A percentile compares a stretch with the other conserved stretches of the same genome.
Evolutionary conservation across 805 yeast species (phyloP).

Genomic region (Dipodascopsis uninucleata): DNA sequence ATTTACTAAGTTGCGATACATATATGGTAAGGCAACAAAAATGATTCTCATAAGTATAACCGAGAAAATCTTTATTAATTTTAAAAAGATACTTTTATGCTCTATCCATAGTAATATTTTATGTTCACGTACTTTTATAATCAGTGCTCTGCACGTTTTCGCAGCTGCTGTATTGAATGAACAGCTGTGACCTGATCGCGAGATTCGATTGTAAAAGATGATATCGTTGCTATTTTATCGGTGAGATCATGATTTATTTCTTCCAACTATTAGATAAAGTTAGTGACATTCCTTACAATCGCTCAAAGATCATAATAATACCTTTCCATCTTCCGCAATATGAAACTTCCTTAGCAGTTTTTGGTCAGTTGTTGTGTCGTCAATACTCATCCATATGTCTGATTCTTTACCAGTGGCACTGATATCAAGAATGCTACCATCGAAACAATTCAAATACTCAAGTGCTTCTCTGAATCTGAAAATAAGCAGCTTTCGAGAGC

Average conservation of each 20-base stretch:
- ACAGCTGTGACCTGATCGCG: slow-evolving; percentile 47
- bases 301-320: slow-evolving; percentile 9
- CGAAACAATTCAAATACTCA: slow-evolving; percentile 32
- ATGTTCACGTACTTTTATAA: slow-evolving; percentile 1
- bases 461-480: slow-evolving; percentile 25
- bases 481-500: slow-evolving; percentile 8
- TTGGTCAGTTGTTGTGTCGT: slow-evolving; percentile 30
- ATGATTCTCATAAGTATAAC: background rate
- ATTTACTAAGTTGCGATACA: background rate
- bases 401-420: slow-evolving; percentile 33
- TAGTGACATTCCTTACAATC: slow-evolving; percentile 22
- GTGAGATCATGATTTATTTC: slow-evolving; percentile 27
- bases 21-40: background rate
- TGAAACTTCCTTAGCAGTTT: slow-evolving; percentile 31
- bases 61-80: background rate
- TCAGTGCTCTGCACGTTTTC: slow-evolving; percentile 57
- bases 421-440: slow-evolving; percentile 29
- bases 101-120: background rate
- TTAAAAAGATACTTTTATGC: background rate
- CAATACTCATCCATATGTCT: slow-evolving; percentile 26
- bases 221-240: slow-evolving; percentile 30
- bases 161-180: slow-evolving; percentile 47
- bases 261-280: slow-evolving; percentile 28
- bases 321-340: slow-evolving; percentile 30
- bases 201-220: slow-evolving; percentile 34